These are phyloP conservation scores for Colletotrichum sp. DNA, from an alignment of 2,329 filamentous ascomycete genomes.

Conservation along the genomic window DNA sequence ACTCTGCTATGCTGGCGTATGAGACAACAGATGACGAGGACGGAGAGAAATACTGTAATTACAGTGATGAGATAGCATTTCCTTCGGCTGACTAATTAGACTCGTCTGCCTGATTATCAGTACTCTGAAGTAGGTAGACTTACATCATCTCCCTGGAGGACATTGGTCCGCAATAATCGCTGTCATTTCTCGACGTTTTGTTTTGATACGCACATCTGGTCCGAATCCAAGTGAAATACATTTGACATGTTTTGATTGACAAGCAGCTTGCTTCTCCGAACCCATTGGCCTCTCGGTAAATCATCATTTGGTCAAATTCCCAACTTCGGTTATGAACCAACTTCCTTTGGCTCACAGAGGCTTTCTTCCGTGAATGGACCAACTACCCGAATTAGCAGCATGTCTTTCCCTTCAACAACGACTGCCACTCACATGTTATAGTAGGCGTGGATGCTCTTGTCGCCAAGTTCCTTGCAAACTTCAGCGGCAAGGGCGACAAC, in stretches of 20 bases:
- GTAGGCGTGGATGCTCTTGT: not conserved
- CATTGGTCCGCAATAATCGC: not conserved
- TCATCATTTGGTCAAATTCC: accelerated
- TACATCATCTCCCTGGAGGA: not conserved
- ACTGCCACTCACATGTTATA: not conserved
- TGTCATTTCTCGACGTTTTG: not conserved
- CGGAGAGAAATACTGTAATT: too few species aligned
- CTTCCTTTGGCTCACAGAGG: accelerated
- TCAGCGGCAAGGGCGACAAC: not conserved
- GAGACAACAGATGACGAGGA: too few species aligned
- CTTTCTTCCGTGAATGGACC: not conserved
- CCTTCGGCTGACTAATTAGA: not conserved
- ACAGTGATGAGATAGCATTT: not conserved
- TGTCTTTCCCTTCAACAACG: accelerated
- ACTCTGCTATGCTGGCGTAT: too few species aligned
- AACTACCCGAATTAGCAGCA: not conserved
- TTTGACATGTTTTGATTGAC: not conserved
- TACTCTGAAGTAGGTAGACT: too few species aligned
- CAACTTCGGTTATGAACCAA: accelerated
- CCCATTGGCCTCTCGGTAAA: accelerated
- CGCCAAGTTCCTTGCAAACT: not conserved
- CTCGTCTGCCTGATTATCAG: too few species aligned
- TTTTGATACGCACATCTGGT: accelerated
- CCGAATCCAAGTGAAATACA: not conserved
- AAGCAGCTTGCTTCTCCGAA: accelerated